These are phyloP conservation scores for Dryas octopetala DNA, from an alignment of 306 rosid species.

Conservation along the genomic window DNA sequence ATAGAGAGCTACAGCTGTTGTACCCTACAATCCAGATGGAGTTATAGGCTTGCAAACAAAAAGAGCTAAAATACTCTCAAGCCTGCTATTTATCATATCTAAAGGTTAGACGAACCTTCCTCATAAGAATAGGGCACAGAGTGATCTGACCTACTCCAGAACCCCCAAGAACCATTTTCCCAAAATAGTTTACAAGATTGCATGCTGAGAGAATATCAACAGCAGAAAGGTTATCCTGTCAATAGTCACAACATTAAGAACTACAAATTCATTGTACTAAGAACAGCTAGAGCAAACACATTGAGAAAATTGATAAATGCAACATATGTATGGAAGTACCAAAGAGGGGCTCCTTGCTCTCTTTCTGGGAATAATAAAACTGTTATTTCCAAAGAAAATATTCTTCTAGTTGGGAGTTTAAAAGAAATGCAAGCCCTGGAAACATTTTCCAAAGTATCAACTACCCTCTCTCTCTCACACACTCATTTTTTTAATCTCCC, in stretches of 20 bases:
- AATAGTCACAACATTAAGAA: constrained; percentile 40
- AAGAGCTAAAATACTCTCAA: constrained; percentile 14
- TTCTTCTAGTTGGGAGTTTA: neutral
- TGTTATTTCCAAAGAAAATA: neutral
- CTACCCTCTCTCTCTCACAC: neutral
- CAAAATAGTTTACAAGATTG: constrained; percentile 96
- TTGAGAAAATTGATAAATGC: neutral
- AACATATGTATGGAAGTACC: neutral
- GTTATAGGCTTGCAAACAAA: constrained; percentile 18
- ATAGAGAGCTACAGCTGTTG: constrained; percentile 88
- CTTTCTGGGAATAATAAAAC: neutral
- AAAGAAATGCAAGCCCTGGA: no score
- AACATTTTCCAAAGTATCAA: no score
- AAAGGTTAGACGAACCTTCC: constrained; percentile 58
- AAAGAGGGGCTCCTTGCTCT: neutral
- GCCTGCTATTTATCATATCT: constrained; percentile 23
- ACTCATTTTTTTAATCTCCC: neutral
- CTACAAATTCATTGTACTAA: constrained; percentile 21
- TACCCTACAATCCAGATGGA: constrained; percentile 60
- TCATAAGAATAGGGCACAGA: constrained; percentile 84
- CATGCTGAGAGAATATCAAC: constrained; percentile 97
- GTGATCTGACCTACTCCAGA: constrained; percentile 98
- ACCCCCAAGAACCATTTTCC: constrained; percentile 95
- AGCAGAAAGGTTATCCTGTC: constrained; percentile 98
- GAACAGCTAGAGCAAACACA: constrained; percentile 25